phyloP scores from a whole-genome alignment of 2,329 filamentous ascomycete species.

The Hypoxylon rubiginosum region DNA sequence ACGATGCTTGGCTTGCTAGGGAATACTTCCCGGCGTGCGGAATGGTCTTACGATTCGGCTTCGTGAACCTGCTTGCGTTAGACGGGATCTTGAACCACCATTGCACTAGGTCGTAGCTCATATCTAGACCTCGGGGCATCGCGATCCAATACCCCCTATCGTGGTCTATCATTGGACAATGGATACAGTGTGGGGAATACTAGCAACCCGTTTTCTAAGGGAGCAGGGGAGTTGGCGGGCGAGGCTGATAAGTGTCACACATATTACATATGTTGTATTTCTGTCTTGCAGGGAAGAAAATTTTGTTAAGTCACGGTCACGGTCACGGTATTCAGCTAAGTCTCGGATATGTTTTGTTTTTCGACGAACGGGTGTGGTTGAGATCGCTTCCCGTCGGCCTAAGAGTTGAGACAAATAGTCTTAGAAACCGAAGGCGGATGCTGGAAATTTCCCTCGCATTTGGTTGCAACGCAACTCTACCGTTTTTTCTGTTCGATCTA shows the following conservation, averaged over 20 bases:
- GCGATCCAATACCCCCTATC: slow-evolving; percentile 26
- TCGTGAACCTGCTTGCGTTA: slow-evolving; percentile 24
- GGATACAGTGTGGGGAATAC: slow-evolving; percentile 32
- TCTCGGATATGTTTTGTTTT: slow-evolving; percentile 1
- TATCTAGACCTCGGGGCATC: slow-evolving; percentile 26
- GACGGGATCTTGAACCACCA: slow-evolving; percentile 20
- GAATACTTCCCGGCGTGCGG: slow-evolving; percentile 26
- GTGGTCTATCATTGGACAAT: slow-evolving; percentile 37
- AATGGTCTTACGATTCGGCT: slow-evolving; percentile 30
- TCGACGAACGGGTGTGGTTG: slow-evolving; percentile 12
- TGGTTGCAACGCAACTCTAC: slow-evolving; percentile 21
- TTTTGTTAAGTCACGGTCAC: not conserved
- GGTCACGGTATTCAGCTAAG: not conserved
- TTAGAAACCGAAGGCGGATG: slow-evolving; percentile 31
- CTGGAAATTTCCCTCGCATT: slow-evolving; percentile 33
- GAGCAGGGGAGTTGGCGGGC: slow-evolving; percentile 21
- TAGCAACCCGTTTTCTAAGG: slow-evolving; percentile 17
- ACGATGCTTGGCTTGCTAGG: slow-evolving; percentile 23
- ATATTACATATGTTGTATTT: slow-evolving; percentile 26
- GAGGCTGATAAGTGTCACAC: slow-evolving; percentile 41
- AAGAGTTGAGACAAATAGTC: slow-evolving; percentile 3
- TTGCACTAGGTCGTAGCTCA: slow-evolving; percentile 10
- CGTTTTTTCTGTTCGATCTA: not conserved
- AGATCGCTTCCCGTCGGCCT: slow-evolving; percentile 39
- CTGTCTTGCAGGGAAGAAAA: slow-evolving; percentile 11